Base-by-base conservation (phyloP, 225 moss, liverwort and hornwort species). In the Sphagnum contortum region DNA sequence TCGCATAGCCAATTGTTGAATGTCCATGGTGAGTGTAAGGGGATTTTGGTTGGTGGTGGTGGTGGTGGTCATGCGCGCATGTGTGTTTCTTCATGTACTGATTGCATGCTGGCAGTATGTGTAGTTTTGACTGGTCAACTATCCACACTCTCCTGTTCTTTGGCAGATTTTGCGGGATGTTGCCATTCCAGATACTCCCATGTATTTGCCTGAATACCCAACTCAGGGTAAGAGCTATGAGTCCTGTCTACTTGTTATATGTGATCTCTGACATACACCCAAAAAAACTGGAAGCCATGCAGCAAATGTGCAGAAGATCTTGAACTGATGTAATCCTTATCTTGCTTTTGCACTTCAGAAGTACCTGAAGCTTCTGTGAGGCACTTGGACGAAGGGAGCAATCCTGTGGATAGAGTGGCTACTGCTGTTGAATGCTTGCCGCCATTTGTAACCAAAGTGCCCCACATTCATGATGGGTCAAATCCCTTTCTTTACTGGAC, bases 121-220 rank as follows among this genome's bases (percentile, higher is more conserved):
- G 62, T 44, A 13, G 49, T n/a, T 46, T 70, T 65, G 48, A 50
- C 55, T 48, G 59, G 53, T 64, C 3, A 47, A 44, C 13, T 58
- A 44, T 58, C 44, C 8, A 58, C 58, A 58, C 58, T 44, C 8
- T 49, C 47, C n/a, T 12, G 49, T 2, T 73, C 70, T 53, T 60
- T 71, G 51, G 63, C 85, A 96, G 92, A 47, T 69, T 46, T 44
- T 93, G 67, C 72, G 82, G 60, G 87, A 79, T 10, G 70, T 68
- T 53, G 48, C 82, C 67, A 93, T 93, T 64, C 83, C 90, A 48
- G 96, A 93, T 68, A 61, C 47, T 47, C 96, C 96, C 6, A 92
- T 98, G 96, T 98, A 73, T 62, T 80, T 80, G 68, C 88, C 85
- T 49, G 96, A 98, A 66, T 98, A 89, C 78, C 81, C 83, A 65